Evolutionary conservation across 2,329 filamentous ascomycete species (phyloP).

Genomic region (Claviceps cyperi): DNA sequence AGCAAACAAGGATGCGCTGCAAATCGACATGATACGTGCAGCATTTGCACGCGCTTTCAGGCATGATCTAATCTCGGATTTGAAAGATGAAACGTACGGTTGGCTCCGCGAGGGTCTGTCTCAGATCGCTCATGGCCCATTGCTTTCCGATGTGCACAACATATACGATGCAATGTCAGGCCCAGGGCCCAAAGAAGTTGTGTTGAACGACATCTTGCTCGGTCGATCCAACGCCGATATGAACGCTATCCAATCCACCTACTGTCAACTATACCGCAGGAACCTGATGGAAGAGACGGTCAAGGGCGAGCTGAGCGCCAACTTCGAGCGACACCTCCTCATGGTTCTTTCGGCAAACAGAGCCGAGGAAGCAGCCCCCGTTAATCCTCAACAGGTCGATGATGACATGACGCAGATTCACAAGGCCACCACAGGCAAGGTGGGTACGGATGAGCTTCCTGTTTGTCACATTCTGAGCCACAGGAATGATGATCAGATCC

Average conservation of each 20-base stretch:
- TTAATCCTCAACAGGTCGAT: constrained; percentile 60
- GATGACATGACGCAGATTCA: constrained; percentile 65
- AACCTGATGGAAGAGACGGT: constrained; percentile 54
- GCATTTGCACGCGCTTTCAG: constrained; percentile 51
- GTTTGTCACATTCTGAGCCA: constrained; percentile 67
- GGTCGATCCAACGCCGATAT: constrained; percentile 77
- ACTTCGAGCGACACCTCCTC: constrained; percentile 74
- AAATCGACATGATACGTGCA: constrained; percentile 53
- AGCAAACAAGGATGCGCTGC: constrained; percentile 59
- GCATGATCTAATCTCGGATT: constrained; percentile 58
- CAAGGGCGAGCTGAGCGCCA: constrained; percentile 65
- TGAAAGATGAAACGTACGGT: constrained; percentile 62
- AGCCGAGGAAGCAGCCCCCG: constrained; percentile 62
- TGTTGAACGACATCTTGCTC: constrained; percentile 78
- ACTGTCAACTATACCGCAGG: constrained; percentile 50
- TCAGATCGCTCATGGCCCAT: constrained; percentile 62
- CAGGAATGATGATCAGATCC: constrained; percentile 68
- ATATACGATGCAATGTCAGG: constrained; percentile 62
- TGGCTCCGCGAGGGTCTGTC: constrained; percentile 64
- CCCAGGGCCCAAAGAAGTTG: constrained; percentile 68
- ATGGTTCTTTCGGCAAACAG: constrained; percentile 64
- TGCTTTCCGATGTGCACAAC: constrained; percentile 59
- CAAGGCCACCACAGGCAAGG: constrained; percentile 56
- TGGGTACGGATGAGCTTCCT: constrained; percentile 58
- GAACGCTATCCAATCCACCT: constrained; percentile 68